Conservation (phyloP, 345 rosid species). For the Lepidium aucheri region DNA sequence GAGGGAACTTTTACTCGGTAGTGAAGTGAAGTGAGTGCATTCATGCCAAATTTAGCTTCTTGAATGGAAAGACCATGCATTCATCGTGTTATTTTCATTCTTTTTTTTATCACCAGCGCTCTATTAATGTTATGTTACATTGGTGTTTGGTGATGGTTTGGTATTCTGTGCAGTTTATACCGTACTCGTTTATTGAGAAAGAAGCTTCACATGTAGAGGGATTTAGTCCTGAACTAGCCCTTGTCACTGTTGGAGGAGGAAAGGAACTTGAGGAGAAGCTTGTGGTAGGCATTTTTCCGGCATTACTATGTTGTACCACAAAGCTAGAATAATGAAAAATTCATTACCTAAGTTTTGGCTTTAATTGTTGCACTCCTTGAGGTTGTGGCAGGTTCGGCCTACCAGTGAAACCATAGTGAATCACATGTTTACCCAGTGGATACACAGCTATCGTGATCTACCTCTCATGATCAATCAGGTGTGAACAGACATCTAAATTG, state of each 20-base stretch:
- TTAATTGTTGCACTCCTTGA: constrained; percentile 66
- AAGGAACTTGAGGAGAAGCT: constrained; percentile 96
- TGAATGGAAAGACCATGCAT: neutral
- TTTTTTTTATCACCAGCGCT: neutral
- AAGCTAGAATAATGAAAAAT: constrained; percentile 10
- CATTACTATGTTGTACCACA: neutral
- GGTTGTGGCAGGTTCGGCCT: constrained; percentile 97
- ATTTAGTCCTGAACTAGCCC: constrained; percentile 85
- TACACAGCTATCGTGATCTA: constrained; percentile 89
- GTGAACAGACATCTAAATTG: neutral
- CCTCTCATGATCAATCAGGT: constrained; percentile 97
- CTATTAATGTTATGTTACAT: constrained; percentile 1
- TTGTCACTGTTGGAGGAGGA: constrained; percentile 88
- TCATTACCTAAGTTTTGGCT: constrained; percentile 51
- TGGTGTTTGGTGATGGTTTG: neutral
- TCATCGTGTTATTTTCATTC: neutral
- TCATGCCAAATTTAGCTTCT: neutral
- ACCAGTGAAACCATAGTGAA: constrained; percentile 94
- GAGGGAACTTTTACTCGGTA: neutral
- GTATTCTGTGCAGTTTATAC: constrained; percentile 58
- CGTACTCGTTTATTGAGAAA: constrained; percentile 94
- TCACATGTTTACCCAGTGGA: constrained; percentile 98
- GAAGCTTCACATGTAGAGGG: constrained; percentile 97
- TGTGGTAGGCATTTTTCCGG: constrained; percentile 48
- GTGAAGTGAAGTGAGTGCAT: neutral